These are phyloP conservation scores for Symbiodinium pilosum DNA, from an alignment of 73 alveolate genomes.

Conservation along the genomic window DNA sequence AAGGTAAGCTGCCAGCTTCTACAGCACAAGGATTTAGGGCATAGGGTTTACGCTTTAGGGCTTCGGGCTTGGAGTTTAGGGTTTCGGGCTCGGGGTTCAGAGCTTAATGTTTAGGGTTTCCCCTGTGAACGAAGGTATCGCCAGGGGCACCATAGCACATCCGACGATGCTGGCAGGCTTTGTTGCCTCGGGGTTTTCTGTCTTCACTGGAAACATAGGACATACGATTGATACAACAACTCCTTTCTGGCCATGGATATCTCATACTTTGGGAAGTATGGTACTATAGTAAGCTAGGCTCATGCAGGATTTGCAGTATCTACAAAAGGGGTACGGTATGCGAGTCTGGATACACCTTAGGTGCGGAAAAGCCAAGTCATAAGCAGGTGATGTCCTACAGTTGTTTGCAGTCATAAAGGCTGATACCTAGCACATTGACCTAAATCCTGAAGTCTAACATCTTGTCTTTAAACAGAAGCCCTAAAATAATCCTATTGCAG, in stretches of 20 bases:
- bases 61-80: background rate
- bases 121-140: slow-evolving; percentile 95
- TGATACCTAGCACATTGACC: background rate
- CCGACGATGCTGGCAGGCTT: slow-evolving; percentile 95
- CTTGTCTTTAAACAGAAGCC: background rate
- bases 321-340: too few species aligned
- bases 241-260: too few species aligned
- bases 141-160: slow-evolving; percentile 97
- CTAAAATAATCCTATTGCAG: background rate
- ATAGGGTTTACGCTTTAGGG: background rate
- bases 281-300: too few species aligned
- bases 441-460: background rate
- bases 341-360: too few species aligned
- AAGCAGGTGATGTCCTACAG: background rate
- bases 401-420: background rate
- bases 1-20: too few species aligned
- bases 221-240: too few species aligned
- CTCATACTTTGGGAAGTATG: too few species aligned
- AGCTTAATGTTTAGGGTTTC: slow-evolving; percentile 66
- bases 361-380: too few species aligned
- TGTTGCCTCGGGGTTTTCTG: too few species aligned
- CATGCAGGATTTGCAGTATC: too few species aligned
- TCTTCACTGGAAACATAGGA: too few species aligned
- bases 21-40: background rate
- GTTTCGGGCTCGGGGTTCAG: slow-evolving; percentile 76